Base-by-base conservation (phyloP, 352 stramenopile genomes). In the Pythium pyrilobum region DNA sequence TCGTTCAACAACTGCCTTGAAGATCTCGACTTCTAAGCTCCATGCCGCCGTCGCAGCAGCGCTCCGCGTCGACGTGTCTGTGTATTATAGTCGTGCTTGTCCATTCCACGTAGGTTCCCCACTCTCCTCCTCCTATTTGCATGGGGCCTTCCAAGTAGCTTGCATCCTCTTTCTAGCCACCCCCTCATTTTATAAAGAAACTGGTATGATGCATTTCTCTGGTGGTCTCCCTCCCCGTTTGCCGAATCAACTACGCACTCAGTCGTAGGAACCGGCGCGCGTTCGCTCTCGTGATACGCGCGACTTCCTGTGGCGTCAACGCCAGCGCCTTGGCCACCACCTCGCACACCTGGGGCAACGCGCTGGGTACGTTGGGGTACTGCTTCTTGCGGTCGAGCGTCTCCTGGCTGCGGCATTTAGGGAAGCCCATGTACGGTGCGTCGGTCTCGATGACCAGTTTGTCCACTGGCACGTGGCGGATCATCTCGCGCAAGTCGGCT, bases 361-460 rank as follows among this genome's bases (percentile, higher is more conserved):
- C 74, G 33, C 68, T 89, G 5, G 81, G 78, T 13, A 92, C 82
- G 36, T 93, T 93, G 24, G 82, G 82, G 50, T 80, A 89, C 68
- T 91, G 77, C 54, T 81, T 77, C 50, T 91, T 91, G 4, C 11
- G 18, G 25, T 77, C 53, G 4, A 20, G 29, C 0, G 28, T 1
- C 41, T 87, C 77, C 25, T 55, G 55, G 27, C 49, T 41, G 23
- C 80, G 73, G 38, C 80, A 90, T 29, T 78, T 77, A 0, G 87
- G 76, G 28, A 91, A 89, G 12, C 79, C 77, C 89, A 97, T 96
- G 64, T 95, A 97, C 24, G 91, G 91, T 43, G 89, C 86, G 64
- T 97, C 89, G 6, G 91, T 97, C 70, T 97, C 91, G 39, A 97
- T 71, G 38, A 97, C 77, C 6, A 97, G 72, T 31, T 75, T 71